Evolutionary conservation across 1,284 basidiomycete species (phyloP), one percentile per base, ranked within the genome.

Genomic region (Ceratobasidium sp.): DNA sequence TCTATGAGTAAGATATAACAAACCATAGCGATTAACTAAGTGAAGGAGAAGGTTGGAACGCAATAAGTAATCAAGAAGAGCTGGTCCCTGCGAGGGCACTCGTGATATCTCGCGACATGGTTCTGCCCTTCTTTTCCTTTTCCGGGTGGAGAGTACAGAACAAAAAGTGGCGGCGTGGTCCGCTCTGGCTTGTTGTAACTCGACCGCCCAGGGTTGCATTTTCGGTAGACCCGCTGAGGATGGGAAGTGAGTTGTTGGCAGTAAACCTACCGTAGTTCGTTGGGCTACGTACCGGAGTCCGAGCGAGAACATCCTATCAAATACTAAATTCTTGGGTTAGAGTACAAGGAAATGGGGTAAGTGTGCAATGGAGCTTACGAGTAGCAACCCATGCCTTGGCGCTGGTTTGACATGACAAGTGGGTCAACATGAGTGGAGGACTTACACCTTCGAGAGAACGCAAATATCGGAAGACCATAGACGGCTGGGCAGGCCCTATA

Each of bases 241-340:
- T 39, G 39, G 91, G 60, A 53, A 40, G 42, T 33, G 20, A 4
- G 12, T 18, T 42, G 61, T 75, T 26, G 61, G 55, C 28, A 20
- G 9, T 7, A 88, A 88, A 13, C 89, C 90, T 0, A 93, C 84
- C 1, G 33, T 93, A 91, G 18, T 76, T 88, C 0, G 89, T 87
- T 69, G 93, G 0, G 91, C 92, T 78, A 90, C 90, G 33, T 91
- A 91, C 33, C 94, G 91, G 20, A 95, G 87, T 39, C 94, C 94
- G 9, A 95, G 87, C 3, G 93, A 94, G 84, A 97, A 97, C 95
- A 97, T 97, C 69, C 95, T 87, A 84, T 97, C 95, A 83, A 97
- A 97, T 42, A 97, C 95, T 96, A 33, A 13, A 63, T 61, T 13
- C 26, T 49, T 23, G 40, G 55, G 12, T 64, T 73, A 44, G 67